phyloP scores from a whole-genome alignment of 2,329 filamentous ascomycete genomes.

The Nemania sp. region DNA sequence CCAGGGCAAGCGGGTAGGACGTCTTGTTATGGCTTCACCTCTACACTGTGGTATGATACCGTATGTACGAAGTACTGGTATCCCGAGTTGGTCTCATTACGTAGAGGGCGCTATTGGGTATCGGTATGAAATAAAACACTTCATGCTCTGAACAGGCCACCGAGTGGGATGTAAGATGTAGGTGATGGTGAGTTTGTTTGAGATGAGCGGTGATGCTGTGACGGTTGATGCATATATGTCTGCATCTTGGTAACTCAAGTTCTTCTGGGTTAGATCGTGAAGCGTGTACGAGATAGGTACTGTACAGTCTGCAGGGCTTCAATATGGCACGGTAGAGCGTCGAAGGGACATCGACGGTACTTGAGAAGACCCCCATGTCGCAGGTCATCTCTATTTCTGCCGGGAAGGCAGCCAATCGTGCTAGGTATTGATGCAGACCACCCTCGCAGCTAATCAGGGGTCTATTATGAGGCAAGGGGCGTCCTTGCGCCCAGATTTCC shows the following conservation, averaged over 20 bases:
- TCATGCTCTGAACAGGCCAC: too few species aligned
- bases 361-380: slow-evolving; percentile 31
- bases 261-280: neutral
- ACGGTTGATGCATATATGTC: neutral
- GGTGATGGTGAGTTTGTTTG: neutral
- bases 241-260: neutral
- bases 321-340: slow-evolving; percentile 20
- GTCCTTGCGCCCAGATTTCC: slow-evolving; percentile 26
- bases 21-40: too few species aligned
- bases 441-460: slow-evolving; percentile 34
- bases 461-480: slow-evolving; percentile 36
- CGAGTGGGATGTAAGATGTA: too few species aligned
- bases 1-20: too few species aligned
- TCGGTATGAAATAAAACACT: too few species aligned
- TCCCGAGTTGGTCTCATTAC: too few species aligned
- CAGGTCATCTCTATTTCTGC: slow-evolving; percentile 31
- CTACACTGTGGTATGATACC: too few species aligned
- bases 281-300: neutral
- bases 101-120: too few species aligned
- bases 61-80: too few species aligned
- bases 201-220: neutral
- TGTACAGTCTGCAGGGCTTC: slow-evolving; percentile 13
- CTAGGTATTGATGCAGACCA: slow-evolving; percentile 18
- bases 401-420: slow-evolving; percentile 36
- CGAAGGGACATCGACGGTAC: slow-evolving; percentile 31